These are phyloP conservation scores for Saturnispora zaruensis DNA, from an alignment of 805 yeast genomes.

Conservation along the genomic window DNA sequence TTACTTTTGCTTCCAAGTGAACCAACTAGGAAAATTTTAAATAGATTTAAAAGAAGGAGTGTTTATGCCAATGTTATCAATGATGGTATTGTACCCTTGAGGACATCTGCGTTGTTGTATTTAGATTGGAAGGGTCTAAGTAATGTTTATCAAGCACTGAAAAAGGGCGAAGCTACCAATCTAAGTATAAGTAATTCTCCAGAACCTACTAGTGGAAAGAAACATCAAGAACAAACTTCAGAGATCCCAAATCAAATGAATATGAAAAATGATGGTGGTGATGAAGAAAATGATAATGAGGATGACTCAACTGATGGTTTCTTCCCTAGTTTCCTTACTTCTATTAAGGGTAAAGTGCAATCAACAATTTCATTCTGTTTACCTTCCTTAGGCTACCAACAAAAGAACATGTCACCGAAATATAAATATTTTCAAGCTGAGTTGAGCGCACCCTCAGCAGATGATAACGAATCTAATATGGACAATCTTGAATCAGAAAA, in stretches of 20 bases:
- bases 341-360: slow-evolving; percentile 27
- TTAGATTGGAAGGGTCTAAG: slow-evolving; percentile 75
- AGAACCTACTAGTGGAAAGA: not conserved
- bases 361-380: slow-evolving; percentile 38
- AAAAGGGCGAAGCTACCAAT: slow-evolving; percentile 11
- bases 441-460: not conserved
- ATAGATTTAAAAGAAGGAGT: slow-evolving; percentile 60
- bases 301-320: not conserved
- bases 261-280: slow-evolving; percentile 6
- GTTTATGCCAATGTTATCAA: slow-evolving; percentile 82
- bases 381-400: slow-evolving; percentile 20
- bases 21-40: slow-evolving; percentile 58
- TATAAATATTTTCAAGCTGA: slow-evolving; percentile 27
- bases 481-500: slow-evolving; percentile 13
- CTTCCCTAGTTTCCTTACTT: slow-evolving; percentile 7
- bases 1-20: slow-evolving; percentile 68
- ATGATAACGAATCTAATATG: slow-evolving; percentile 9
- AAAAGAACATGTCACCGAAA: slow-evolving; percentile 15
- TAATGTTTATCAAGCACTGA: slow-evolving; percentile 33
- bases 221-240: slow-evolving; percentile 11
- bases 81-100: slow-evolving; percentile 92
- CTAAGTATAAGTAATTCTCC: slow-evolving; percentile 1
- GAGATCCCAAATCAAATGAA: slow-evolving; percentile 26
- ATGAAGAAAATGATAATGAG: not conserved
- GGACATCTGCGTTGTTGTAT: slow-evolving; percentile 80